Evolutionary conservation across 345 rosid species (phyloP).

Genomic region (Gynandropsis gynandra): DNA sequence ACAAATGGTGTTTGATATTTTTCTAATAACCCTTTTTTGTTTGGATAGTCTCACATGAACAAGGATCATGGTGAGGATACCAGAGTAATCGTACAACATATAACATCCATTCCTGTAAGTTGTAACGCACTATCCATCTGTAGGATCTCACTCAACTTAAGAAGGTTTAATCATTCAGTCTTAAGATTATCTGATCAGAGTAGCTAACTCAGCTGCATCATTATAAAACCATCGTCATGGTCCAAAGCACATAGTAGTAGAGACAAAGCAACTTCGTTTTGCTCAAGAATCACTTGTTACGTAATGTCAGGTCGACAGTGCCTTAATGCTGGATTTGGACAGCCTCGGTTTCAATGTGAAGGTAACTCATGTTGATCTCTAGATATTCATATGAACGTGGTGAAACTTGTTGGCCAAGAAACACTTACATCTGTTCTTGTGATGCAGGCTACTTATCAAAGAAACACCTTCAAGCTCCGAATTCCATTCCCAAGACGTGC

Average conservation of each 20-base stretch:
- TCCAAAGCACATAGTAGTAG: too few species aligned
- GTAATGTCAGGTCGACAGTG: slow-evolving; percentile 69
- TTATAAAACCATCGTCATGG: too few species aligned
- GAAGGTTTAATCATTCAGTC: too few species aligned
- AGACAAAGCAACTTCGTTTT: background rate
- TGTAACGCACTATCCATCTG: background rate
- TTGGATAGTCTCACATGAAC: slow-evolving; percentile 78
- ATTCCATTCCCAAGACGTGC: slow-evolving; percentile 81
- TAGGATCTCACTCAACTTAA: slow-evolving; percentile 1
- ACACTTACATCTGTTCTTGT: background rate
- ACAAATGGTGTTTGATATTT: background rate
- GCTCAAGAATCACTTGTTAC: slow-evolving; percentile 7
- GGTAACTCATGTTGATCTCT: slow-evolving; percentile 32
- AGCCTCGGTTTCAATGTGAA: slow-evolving; percentile 89
- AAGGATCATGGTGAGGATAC: slow-evolving; percentile 91
- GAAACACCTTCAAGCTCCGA: slow-evolving; percentile 67
- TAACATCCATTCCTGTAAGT: slow-evolving; percentile 70
- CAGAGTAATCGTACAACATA: slow-evolving; percentile 61
- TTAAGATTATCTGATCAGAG: too few species aligned
- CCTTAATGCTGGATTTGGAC: slow-evolving; percentile 82
- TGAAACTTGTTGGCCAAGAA: background rate
- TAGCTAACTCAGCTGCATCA: too few species aligned
- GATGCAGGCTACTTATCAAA: slow-evolving; percentile 58
- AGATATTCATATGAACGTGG: background rate
- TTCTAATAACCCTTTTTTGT: slow-evolving; percentile 5